Conservation (phyloP, 2,329 filamentous ascomycete genomes). For the Cladophialophora psammophila region DNA sequence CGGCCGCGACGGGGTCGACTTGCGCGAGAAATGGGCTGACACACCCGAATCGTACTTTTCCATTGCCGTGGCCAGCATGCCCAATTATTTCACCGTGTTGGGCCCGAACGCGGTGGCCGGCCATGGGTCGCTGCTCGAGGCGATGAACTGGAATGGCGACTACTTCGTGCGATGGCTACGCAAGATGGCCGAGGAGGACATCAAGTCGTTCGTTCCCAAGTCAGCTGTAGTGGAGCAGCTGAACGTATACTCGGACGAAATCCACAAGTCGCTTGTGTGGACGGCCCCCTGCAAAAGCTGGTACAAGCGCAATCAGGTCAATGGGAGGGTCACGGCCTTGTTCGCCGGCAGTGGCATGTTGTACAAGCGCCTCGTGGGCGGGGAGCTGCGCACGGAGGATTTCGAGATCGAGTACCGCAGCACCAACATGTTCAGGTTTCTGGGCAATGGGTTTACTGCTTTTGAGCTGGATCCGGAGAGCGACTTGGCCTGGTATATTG, state of each 20-base stretch:
- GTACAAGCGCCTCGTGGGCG: constrained; percentile 27
- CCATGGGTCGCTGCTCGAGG: constrained; percentile 42
- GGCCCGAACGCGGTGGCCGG: constrained; percentile 43
- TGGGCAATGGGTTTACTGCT: constrained; percentile 58
- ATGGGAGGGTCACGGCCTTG: constrained; percentile 30
- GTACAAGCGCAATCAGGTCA: constrained; percentile 30
- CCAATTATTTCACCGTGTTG: constrained; percentile 47
- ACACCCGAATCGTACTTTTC: constrained; percentile 43
- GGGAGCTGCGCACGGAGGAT: constrained; percentile 52
- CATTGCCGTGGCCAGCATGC: constrained; percentile 39
- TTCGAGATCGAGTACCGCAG: constrained; percentile 57
- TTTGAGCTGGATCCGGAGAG: constrained; percentile 41
- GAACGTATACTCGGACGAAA: constrained; percentile 44
- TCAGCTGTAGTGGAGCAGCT: constrained; percentile 44
- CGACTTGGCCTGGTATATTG: constrained; percentile 44
- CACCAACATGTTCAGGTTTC: constrained; percentile 55
- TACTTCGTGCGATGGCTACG: constrained; percentile 44
- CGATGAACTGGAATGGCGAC: constrained; percentile 40
- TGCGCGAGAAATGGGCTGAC: constrained; percentile 43
- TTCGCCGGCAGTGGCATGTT: constrained; percentile 43
- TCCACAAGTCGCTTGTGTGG: constrained; percentile 44
- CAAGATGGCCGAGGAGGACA: constrained; percentile 46
- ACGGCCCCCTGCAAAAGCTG: constrained; percentile 31
- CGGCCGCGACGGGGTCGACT: constrained; percentile 42
- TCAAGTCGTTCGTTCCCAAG: constrained; percentile 43